Base-by-base conservation (phyloP, 352 stramenopile species). In the Aphanomyces invadans region DNA sequence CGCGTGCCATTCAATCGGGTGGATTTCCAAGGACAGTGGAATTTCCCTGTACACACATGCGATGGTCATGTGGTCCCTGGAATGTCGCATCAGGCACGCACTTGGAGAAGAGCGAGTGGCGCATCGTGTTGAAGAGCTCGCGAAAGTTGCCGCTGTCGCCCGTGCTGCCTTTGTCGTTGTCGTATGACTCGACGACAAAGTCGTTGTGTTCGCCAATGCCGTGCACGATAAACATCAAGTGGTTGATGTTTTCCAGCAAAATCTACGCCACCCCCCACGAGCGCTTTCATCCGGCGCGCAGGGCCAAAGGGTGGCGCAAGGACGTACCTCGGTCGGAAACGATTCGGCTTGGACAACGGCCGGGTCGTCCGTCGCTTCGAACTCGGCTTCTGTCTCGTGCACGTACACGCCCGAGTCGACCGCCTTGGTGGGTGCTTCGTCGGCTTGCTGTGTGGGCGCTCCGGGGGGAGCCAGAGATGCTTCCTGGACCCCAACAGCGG, bases 1-100 rank as follows among this genome's bases (percentile, higher is more conserved):
- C 73, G 94, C 86, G 57, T 95, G 87, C 88, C 88, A 96, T 65
- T 96, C 88, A 36, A 96, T 93, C 9, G 83, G 92, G 38, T 94
- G 83, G 74, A 93, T 92, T 69, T 95, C 85, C 36, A 95, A 55
- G 2, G 79, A 81, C 1, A 94, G 59, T 2, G 87, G 59, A 12
- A 66, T 31, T 32, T 66, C 59, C 59, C 59, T 66, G 57, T 21
- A 32, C 54, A 48, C 28, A 11, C n/a, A n/a, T 62, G 5, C 21
- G 25, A 21, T 62, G 25, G 9, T 42, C 36, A 42, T 15, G 15
- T 7, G 7, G 7, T 42, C 38, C 38, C 21, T 45, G 26, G n/a
- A n/a, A n/a, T n/a, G n/a, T n/a, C n/a, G n/a, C n/a, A n/a, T n/a
- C n/a, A n/a, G 26, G 25, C 15, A 21, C 42, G n/a, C 25, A 63